Evolutionary conservation across 108 stramenopile genomes (phyloP), one percentile per base, ranked within the genome.

Genomic region (Fistulifera pelliculosa): DNA sequence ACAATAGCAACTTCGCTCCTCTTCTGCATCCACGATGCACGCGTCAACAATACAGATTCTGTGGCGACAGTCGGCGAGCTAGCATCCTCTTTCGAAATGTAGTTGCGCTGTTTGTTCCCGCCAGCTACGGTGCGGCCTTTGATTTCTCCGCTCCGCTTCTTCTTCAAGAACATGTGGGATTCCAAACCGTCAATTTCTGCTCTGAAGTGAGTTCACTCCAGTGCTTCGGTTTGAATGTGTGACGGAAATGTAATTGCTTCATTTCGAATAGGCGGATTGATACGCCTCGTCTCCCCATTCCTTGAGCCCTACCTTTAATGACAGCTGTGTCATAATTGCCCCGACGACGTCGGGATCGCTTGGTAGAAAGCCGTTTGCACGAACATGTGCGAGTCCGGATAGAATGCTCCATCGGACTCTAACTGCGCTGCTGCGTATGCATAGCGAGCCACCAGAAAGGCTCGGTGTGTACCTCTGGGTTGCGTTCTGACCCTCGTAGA

Each of bases 21-120:
- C 31, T 56, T 80, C 69, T 5, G 47, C 43, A 0, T 68, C 65
- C 25, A 70, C 68, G n/a, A 73, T 57, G 4, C 49, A 42, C 8
- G 58, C 6, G 66, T 67, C 2, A 74, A 18, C 38, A 71, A 16
- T 1, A 74, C n/a, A 16, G 52, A 40, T 16, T 74, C 69, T 5
- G 26, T 71, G 0, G 44, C 13, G 28, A 64, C 73, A 0, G 69
- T 78, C 14, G 73, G 77, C 26, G 64, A 62, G 24, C 50, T 48
- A 12, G 66, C 45, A 13, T 70, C 66, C 41, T 68, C 68, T 31
- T 61, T 67, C 3, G 11, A 7, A 16, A 51, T 63, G n/a, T 42
- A 57, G 18, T 26, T 24, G 12, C 77, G 27, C 38, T 78, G 73
- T 38, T 49, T 58, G 6, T 70, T 49, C 0, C 77, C 69, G 27